phyloP scores from a whole-genome alignment of 371 early-diverging fungal species.

The Conidiobolus incongruus region DNA sequence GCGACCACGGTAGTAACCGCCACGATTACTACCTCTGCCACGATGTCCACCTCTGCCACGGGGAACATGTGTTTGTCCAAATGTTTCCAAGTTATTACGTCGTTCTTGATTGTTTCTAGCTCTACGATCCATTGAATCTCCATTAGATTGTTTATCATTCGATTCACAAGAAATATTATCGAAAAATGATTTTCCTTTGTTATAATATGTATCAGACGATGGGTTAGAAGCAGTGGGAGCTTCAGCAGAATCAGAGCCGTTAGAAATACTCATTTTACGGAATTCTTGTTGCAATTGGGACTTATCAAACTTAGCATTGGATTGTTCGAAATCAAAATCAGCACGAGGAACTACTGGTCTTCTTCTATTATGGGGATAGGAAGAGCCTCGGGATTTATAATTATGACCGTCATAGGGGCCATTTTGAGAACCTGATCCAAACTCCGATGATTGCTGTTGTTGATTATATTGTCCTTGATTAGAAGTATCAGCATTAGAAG shows the following conservation, averaged over 20 bases:
- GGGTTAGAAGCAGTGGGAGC: not conserved
- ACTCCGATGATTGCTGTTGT: too few relatives aligned
- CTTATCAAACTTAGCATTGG: conserved; percentile 85
- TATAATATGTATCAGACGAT: conserved; percentile 30
- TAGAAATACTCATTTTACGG: conserved; percentile 11
- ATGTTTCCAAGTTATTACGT: conserved; percentile 78
- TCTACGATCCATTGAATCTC: conserved; percentile 52
- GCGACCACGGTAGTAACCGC: conserved; percentile 20
- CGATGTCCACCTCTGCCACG: conserved; percentile 28
- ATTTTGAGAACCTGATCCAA: too few relatives aligned
- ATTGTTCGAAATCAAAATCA: conserved; percentile 84
- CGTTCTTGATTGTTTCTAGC: conserved; percentile 67
- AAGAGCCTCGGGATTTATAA: too few relatives aligned
- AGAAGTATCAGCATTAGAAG: too few relatives aligned
- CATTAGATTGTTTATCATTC: too few relatives aligned
- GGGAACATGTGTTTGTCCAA: conserved; percentile 64
- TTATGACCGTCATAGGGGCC: too few relatives aligned
- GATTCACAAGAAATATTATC: conserved; percentile 94
- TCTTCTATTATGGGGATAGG: too few relatives aligned
- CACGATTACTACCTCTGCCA: conserved; percentile 16
- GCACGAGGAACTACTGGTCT: conserved; percentile 62
- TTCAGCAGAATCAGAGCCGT: conserved; percentile 7
- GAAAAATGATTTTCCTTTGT: conserved; percentile 70
- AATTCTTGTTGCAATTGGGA: conserved; percentile 45
- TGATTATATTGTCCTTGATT: too few relatives aligned